Evolutionary conservation across 2,329 filamentous ascomycete species (phyloP), one percentile per base, ranked within the genome.

Genomic region (Meredithiella fracta): DNA sequence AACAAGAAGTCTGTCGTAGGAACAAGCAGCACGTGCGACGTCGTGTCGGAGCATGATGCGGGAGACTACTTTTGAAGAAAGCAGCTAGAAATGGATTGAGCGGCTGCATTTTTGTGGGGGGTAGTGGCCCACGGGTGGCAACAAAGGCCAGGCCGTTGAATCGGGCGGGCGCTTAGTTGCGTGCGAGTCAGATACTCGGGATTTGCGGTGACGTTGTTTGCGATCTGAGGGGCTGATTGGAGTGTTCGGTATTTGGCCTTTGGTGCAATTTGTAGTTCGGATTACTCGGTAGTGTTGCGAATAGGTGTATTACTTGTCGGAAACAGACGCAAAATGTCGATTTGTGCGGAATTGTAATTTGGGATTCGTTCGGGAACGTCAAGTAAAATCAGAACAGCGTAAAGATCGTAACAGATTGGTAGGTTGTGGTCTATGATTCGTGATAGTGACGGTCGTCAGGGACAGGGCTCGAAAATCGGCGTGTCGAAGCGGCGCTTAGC

Each of bases 51-150:
- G 76, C 92, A 97, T 82, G 97, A 91, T 65, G 85, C 76, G 63
- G 86, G 67, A 96, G 79, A 69, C 87, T 82, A 79, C 89, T 97
- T 75, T 88, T 89, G 79, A 96, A 96, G 82, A 98, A 97, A 77
- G 91, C 89, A 76, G 86, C 84, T 70, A 98, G 79, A 73, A 96
- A 97, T 69, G 92, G 92, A 73, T 98, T 98, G 82, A 97, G 79
- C 75, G 92, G 88, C 83, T 90, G 90, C 90, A 95, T 95, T 44
- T 34, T 55, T 25, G n/a, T 15, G 20, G 44, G 22, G 11, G 44
- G 2, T 49, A 15, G 22, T 49, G 6, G 44, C 22, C 44, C 44
- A 25, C 44, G 22, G 44, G 22, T 49, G 44, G 44, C 44, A 15
- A 20, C 44, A 49, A 47, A 25, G 44, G 44, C 23, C 44, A 49